These are phyloP conservation scores for Venustampulla echinocandica DNA, from an alignment of 495 filamentous ascomycete genomes.

Conservation along the genomic window DNA sequence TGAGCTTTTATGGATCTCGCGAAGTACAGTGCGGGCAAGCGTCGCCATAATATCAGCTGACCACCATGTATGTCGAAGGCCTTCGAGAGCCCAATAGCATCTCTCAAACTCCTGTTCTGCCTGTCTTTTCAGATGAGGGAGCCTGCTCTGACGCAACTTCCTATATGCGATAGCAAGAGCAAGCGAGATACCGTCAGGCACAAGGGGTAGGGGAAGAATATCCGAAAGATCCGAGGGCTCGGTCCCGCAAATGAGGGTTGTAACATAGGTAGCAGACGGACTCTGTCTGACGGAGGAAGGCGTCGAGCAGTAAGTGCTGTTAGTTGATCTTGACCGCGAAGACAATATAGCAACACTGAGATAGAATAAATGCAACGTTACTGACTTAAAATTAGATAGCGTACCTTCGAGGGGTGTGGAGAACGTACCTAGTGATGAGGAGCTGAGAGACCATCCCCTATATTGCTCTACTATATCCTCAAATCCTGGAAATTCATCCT, in stretches of 20 bases:
- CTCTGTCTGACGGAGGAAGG: slow-evolving; percentile 48
- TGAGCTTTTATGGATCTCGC: slow-evolving; percentile 10
- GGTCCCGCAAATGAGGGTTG: slow-evolving; percentile 48
- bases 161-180: slow-evolving; percentile 61
- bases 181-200: slow-evolving; percentile 56
- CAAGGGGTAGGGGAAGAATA: slow-evolving; percentile 50
- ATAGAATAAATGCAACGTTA: slow-evolving; percentile 57
- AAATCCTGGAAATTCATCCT: slow-evolving; percentile 53
- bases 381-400: slow-evolving; percentile 25
- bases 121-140: slow-evolving; percentile 52
- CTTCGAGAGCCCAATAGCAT: slow-evolving; percentile 47
- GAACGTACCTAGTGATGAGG: slow-evolving; percentile 38
- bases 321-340: slow-evolving; percentile 35
- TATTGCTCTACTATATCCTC: slow-evolving; percentile 52
- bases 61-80: slow-evolving; percentile 48
- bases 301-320: slow-evolving; percentile 41
- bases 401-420: too few species aligned
- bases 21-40: slow-evolving; percentile 32
- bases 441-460: slow-evolving; percentile 30
- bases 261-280: slow-evolving; percentile 55
- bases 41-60: slow-evolving; percentile 52
- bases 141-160: slow-evolving; percentile 54
- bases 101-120: slow-evolving; percentile 50
- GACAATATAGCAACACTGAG: slow-evolving; percentile 57
- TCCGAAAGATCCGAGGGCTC: slow-evolving; percentile 37